Base-by-base conservation (phyloP, 345 rosid species). In the Conringia planisiliqua region DNA sequence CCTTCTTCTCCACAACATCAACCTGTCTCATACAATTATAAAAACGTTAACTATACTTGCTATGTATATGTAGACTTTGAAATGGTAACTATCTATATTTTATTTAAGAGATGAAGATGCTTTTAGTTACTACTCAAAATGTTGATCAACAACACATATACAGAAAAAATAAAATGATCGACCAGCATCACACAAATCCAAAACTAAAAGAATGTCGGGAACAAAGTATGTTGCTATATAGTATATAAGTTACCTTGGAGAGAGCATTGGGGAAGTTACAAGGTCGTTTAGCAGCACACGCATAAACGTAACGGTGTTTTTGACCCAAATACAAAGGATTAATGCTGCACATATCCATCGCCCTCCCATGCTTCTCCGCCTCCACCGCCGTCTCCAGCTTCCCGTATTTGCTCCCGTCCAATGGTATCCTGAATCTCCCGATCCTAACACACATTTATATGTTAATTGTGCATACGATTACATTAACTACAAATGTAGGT, bases 321-420 rank as follows among this genome's bases (percentile, higher is more conserved):
- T 72, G 83, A 43, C 97, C 98, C 74, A 90, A 70, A 73, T 79
- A 70, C 22, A 79, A 77, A 36, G 93, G 98, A 83, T 94, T 94
- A 42, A 91, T 85, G 83, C 90, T 88, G 80, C 98, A 94, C 98
- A 94, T 91, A 65, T 94, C 98, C 95, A 94, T 88, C 17, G 95
- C 98, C 71, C 86, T 90, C 3, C 99, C 99, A 81, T 94, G 98
- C 68, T 94, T 90, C 56, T 90, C 82, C 9, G 98, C 89, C 64
- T 90, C 90, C 82, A 94, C 75, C 2, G 97, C 97, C 29, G 93
- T 84, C 81, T 86, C 97, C 52, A 95, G 62, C 50, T 57, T 78
- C 64, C 99, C 97, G 8, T 74, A 73, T 30, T 85, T 87, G 74
- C 93, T 88, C 77, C 99, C 99, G 48, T 91, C 96, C 24, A 95